phyloP scores from a whole-genome alignment of 1,139 yeast genomes.

The Blastobotrys aristatus region DNA sequence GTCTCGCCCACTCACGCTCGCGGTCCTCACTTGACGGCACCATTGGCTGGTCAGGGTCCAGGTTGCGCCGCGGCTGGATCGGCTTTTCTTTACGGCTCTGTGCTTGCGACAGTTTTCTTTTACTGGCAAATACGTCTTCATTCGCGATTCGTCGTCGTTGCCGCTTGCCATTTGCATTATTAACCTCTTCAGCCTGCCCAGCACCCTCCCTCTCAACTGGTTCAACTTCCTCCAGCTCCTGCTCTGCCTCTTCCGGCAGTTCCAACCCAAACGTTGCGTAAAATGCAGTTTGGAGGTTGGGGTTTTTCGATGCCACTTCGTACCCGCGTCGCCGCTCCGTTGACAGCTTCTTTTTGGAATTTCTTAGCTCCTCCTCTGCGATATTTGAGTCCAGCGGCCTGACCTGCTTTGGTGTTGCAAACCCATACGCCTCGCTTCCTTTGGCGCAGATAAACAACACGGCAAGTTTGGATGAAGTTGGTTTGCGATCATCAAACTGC shows the following conservation, averaged over 20 bases:
- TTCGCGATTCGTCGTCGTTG: too few species aligned
- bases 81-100: neutral
- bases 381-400: too few species aligned
- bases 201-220: neutral
- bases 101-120: too few species aligned
- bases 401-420: too few species aligned
- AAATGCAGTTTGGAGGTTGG: neutral
- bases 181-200: neutral
- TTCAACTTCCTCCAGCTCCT: neutral
- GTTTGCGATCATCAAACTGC: too few species aligned
- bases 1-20: neutral
- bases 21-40: neutral
- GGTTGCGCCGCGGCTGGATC: neutral
- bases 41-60: neutral
- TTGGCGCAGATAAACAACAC: conserved; percentile 34
- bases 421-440: too few species aligned
- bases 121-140: too few species aligned
- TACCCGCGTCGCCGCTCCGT: too few species aligned
- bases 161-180: neutral
- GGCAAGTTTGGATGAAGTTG: too few species aligned
- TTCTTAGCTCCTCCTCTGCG: conserved; percentile 29
- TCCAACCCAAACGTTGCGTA: neutral
- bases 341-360: conserved; percentile 10
- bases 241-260: neutral
- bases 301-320: conserved; percentile 1